Base-by-base conservation (phyloP, 2,329 filamentous ascomycete genomes). In the Clonostachys rhizophaga region DNA sequence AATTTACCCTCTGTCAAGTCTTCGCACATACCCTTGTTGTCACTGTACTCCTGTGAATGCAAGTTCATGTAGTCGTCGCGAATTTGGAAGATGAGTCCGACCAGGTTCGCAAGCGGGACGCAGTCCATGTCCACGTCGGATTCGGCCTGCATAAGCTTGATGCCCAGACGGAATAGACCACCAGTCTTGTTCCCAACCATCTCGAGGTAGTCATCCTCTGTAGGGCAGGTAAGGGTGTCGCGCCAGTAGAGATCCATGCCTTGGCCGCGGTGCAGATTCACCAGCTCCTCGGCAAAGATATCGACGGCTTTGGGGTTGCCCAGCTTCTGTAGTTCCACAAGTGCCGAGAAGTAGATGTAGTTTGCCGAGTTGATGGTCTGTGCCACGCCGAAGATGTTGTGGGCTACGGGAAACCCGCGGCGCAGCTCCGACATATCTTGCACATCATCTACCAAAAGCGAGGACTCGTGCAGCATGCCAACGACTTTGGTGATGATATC, bases 1-100 rank as follows among this genome's bases (percentile, higher is more conserved):
- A 96, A 96, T 75, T 97, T 97, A 53, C 92, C 92, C 71, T 97
- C 94, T 1, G 91, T 96, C 57, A 97, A 71, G 67, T 97, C 94
- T 71, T 97, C 92, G 66, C 89, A 95, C 56, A 96, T 80, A 44
- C 92, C 94, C 72, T 97, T 97, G 67, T 95, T 92, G 53, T 86
- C 75, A 36, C 84, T 84, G 73, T 96, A 96, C 59, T 84, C 76
- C n/a, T 70, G 72, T 16, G 76, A 81, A 33, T 78, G 80, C 40
- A 99, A 82, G 65, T 97, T 97, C 66, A 91, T 83, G 71, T 96
- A 96, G 76, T 99, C 94, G 71, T 92, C 89, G 57, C 88, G 82
- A 68, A 95, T 94, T 67, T 95, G 90, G 75, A 91, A 95, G 64
- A 94, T 83, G 47, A 94, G 81, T 34, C 90, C 90, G 49, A 95